These are phyloP conservation scores for Cardiospermum halicacabum DNA, from an alignment of 345 rosid species.

Conservation along the genomic window DNA sequence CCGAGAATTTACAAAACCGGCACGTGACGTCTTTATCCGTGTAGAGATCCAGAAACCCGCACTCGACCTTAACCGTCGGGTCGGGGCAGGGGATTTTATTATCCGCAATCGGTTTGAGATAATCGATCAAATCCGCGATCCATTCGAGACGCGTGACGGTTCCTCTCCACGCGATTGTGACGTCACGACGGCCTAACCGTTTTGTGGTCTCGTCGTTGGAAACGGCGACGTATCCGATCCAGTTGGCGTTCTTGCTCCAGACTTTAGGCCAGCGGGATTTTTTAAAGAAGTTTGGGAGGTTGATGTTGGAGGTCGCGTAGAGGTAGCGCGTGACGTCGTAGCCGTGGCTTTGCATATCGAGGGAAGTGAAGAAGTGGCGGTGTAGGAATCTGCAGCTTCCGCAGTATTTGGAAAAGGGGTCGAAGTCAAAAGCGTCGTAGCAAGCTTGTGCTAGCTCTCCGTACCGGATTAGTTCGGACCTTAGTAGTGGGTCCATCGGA, in stretches of 20 bases:
- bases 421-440: slow-evolving; percentile 81
- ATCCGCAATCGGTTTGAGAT: slow-evolving; percentile 39
- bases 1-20: slow-evolving; percentile 58
- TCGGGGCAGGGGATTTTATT: slow-evolving; percentile 66
- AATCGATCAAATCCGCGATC: slow-evolving; percentile 75
- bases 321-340: slow-evolving; percentile 62
- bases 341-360: slow-evolving; percentile 42
- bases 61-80: slow-evolving; percentile 63
- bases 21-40: slow-evolving; percentile 58
- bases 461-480: slow-evolving; percentile 77
- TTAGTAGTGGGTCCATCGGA: slow-evolving; percentile 66
- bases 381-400: slow-evolving; percentile 67
- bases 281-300: slow-evolving; percentile 79
- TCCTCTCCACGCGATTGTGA: slow-evolving; percentile 71
- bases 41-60: slow-evolving; percentile 78
- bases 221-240: slow-evolving; percentile 86
- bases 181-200: slow-evolving; percentile 70
- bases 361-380: slow-evolving; percentile 44
- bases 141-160: slow-evolving; percentile 77
- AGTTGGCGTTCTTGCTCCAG: slow-evolving; percentile 80
- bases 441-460: slow-evolving; percentile 91
- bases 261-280: slow-evolving; percentile 79
- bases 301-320: slow-evolving; percentile 69
- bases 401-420: slow-evolving; percentile 66
- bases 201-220: slow-evolving; percentile 44